phyloP scores from a whole-genome alignment of 257 asterid species.

The Phtheirospermum japonicum region DNA sequence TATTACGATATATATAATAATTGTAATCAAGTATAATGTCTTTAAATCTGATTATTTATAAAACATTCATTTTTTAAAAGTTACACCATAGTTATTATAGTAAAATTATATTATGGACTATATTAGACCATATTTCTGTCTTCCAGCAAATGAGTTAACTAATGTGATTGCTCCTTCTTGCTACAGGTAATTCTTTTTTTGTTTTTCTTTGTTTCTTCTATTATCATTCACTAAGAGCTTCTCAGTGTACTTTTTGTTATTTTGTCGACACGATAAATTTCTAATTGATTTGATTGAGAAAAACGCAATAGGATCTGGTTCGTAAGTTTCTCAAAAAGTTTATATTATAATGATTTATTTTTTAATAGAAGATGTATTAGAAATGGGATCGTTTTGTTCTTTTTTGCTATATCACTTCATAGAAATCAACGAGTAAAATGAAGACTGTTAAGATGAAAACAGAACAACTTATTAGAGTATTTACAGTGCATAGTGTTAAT shows the following conservation, averaged over 20 bases:
- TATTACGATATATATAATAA: too few relatives aligned
- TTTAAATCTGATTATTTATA: too few relatives aligned
- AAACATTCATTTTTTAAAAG: too few relatives aligned
- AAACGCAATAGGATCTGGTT: not conserved
- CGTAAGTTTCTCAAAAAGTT: not conserved
- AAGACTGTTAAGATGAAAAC: not conserved
- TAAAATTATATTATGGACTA: too few relatives aligned
- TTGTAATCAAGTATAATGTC: too few relatives aligned
- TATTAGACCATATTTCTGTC: conserved; percentile 98
- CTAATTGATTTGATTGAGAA: not conserved
- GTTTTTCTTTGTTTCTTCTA: conserved; percentile 22
- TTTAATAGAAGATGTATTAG: too few relatives aligned
- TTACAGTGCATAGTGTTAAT: too few relatives aligned
- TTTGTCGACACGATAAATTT: not conserved
- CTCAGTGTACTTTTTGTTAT: not conserved
- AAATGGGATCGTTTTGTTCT: too few relatives aligned
- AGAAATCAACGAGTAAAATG: conserved; percentile 7
- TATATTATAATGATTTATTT: too few relatives aligned
- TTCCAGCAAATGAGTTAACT: conserved; percentile 94
- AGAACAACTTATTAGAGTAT: not conserved
- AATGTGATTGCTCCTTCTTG: conserved; percentile 99
- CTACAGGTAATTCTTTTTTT: conserved; percentile 59
- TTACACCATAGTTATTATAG: too few relatives aligned
- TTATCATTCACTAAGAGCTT: conserved; percentile 23
- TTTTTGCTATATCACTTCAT: not conserved